These are phyloP conservation scores for Lactarius pseudohatsudake DNA, from an alignment of 768 basidiomycete species.

Conservation along the genomic window DNA sequence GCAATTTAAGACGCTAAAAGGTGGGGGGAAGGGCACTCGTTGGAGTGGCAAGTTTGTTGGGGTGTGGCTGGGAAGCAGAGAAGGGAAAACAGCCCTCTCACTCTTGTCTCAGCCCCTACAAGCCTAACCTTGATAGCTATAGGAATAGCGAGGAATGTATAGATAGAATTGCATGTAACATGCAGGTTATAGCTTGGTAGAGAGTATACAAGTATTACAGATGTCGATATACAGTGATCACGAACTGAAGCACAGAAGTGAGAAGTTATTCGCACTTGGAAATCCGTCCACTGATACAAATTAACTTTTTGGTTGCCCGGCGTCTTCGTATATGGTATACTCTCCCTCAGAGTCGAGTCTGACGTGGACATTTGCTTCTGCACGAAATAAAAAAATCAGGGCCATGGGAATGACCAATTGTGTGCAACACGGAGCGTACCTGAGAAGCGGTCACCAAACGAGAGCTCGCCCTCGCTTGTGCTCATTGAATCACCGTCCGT, in stretches of 20 bases:
- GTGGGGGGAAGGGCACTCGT: slow-evolving; percentile 71
- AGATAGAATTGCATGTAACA: slow-evolving; percentile 14
- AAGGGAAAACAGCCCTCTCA: slow-evolving; percentile 38
- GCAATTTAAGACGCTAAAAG: slow-evolving; percentile 59
- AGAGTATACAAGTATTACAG: slow-evolving; percentile 16
- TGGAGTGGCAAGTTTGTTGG: slow-evolving; percentile 78
- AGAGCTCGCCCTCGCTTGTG: slow-evolving; percentile 29
- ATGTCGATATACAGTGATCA: slow-evolving; percentile 20
- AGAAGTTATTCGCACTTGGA: not conserved
- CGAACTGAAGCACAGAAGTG: not conserved
- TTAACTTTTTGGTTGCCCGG: slow-evolving; percentile 15
- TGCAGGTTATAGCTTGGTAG: not conserved
- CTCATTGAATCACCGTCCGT: slow-evolving; percentile 29
- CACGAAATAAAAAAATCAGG: not conserved
- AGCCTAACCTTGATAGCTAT: not conserved
- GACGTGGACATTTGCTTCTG: slow-evolving; percentile 25
- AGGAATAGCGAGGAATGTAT: not conserved
- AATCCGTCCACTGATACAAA: not conserved
- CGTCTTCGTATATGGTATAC: slow-evolving; percentile 26
- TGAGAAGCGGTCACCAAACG: slow-evolving; percentile 14
- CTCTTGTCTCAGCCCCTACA: slow-evolving; percentile 8
- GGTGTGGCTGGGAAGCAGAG: slow-evolving; percentile 55
- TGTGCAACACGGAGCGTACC: slow-evolving; percentile 9
- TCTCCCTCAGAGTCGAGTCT: slow-evolving; percentile 27
- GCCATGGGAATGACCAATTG: not conserved